A percentile compares a stretch with the other conserved stretches of the same genome.
These are phyloP conservation scores for Schwanniomyces yamadae DNA, from an alignment of 805 yeast genomes.

Conservation along the genomic window DNA sequence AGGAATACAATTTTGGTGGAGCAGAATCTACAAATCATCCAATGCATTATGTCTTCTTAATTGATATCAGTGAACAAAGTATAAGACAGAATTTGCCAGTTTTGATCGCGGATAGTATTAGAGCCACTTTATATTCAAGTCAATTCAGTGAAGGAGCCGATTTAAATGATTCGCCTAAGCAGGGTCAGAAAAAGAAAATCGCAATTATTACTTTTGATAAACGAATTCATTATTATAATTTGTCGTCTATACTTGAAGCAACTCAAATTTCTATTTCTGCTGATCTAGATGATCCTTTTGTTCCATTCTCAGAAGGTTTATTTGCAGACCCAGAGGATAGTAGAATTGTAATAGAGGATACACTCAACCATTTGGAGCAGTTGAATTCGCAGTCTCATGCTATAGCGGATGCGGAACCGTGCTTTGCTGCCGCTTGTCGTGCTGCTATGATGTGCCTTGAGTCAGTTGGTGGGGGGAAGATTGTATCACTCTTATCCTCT, in stretches of 20 bases:
- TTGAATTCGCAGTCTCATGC: conserved; percentile 36
- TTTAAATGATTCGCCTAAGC: conserved; percentile 33
- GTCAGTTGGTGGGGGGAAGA: conserved; percentile 79
- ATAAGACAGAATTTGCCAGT: conserved; percentile 58
- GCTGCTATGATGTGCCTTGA: conserved; percentile 64
- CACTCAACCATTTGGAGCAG: conserved; percentile 60
- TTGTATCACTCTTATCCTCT: conserved; percentile 62
- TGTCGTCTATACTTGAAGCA: conserved; percentile 54
- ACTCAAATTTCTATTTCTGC: conserved; percentile 60
- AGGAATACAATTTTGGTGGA: conserved; percentile 59
- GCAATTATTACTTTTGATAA: conserved; percentile 79
- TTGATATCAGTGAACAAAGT: conserved; percentile 66
- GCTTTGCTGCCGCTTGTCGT: conserved; percentile 76
- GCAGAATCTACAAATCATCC: conserved; percentile 37
- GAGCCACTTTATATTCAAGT: conserved; percentile 42
- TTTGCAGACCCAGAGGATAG: conserved; percentile 79
- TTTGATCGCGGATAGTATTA: conserved; percentile 68
- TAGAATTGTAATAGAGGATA: conserved; percentile 59
- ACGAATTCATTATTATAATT: conserved; percentile 67
- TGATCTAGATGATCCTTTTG: conserved; percentile 74
- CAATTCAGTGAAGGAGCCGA: conserved; percentile 16
- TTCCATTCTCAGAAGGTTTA: conserved; percentile 76
- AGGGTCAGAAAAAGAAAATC: conserved; percentile 38
- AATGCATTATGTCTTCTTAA: conserved; percentile 66
- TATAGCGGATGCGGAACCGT: conserved; percentile 55